A percentile compares a stretch with the other conserved stretches of the same genome.
phyloP scores from a whole-genome alignment of 768 basidiomycete genomes.

The Mycena epipterygia region DNA sequence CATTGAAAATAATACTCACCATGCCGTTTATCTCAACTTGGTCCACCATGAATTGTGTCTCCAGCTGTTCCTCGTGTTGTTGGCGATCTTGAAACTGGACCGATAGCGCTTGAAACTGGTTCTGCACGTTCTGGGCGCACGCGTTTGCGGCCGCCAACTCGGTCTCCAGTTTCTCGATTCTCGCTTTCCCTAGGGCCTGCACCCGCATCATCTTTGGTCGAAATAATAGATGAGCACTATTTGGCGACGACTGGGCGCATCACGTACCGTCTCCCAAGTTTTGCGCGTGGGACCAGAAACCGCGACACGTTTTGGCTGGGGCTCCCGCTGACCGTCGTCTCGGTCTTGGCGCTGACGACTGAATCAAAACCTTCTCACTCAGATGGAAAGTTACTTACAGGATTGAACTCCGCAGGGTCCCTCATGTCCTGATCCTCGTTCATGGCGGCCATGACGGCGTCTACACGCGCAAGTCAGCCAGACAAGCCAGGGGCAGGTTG shows the following conservation, averaged over 20 bases:
- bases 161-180: neutral
- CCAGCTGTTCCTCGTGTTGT: neutral
- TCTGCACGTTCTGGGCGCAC: neutral
- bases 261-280: neutral
- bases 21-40: neutral
- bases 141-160: slow-evolving; percentile 1
- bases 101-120: neutral
- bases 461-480: too few relatives aligned
- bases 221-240: neutral
- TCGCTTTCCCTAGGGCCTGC: too few relatives aligned
- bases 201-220: neutral
- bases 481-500: too few relatives aligned
- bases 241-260: neutral
- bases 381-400: neutral
- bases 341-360: neutral
- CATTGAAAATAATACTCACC: neutral
- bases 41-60: neutral
- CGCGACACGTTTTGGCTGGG: neutral
- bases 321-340: neutral
- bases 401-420: neutral
- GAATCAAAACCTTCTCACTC: neutral
- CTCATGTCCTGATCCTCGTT: neutral
- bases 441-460: too few relatives aligned
- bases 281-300: neutral
- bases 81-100: neutral